Evolutionary conservation across 768 basidiomycete genomes (phyloP), one percentile per base, ranked within the genome.

Genomic region (Hemileccinum rubropunctum): DNA sequence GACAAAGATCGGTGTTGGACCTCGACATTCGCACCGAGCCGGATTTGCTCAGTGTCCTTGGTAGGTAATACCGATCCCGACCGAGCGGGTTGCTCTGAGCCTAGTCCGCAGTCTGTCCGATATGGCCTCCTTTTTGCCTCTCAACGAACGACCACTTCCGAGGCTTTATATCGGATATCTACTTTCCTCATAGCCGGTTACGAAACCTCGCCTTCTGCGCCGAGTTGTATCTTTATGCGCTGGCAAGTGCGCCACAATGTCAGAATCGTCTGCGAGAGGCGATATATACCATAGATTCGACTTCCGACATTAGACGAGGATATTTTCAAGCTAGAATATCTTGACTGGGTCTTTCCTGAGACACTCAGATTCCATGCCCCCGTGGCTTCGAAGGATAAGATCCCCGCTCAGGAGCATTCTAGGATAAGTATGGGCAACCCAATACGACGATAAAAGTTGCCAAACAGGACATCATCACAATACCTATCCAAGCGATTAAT

Each of bases 111-210:
- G 86, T 88, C 77, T 75, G 43, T 85, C 84, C 1, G 86, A 84
- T 58, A 62, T 79, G 13, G 64, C 71, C 12, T 64, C 73, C 30
- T 64, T 71, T 10, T 71, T 10, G 64, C 74, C 10, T 66, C 71
- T 1, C 73, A 78, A 51, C 72, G 73, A n/a, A 73, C 88, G 71
- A 73, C 77, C 11, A 73, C 77, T 33, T 65, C 72, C n/a, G 83
- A 88, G 53, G 75, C 80, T 2, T 67, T 82, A 20, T 81, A 74
- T 56, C 85, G 84, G 55, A 84, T 85, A 52, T 76, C 78, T 11
- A 84, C 81, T 0, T 84, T 86, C 61, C 71, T 86, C 27, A 73
- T 79, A 13, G 80, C 82, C 5, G 84, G 85, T 11, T 79, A 87
- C 67, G 84, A 86, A 62, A 83, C 83, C 1, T 77, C 77, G 15